Base-by-base conservation (phyloP, 768 basidiomycete species). In the Holtermanniella nyarrowii region DNA sequence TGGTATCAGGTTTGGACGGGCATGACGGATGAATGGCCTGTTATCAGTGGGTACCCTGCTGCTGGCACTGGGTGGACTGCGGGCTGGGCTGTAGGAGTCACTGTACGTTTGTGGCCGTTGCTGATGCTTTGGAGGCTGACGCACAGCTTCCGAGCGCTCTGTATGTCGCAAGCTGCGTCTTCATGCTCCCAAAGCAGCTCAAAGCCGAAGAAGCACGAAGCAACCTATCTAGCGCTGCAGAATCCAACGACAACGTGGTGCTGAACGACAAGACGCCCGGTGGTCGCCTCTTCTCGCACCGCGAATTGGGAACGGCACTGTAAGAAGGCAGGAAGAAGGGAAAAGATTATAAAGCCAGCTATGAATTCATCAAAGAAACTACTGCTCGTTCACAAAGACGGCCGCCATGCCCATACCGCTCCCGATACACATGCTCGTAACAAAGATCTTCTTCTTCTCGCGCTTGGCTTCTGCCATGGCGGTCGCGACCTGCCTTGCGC, bases 401-500 rank as follows among this genome's bases (percentile, higher is more conserved):
- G 58, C 61, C 4, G 61, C 63, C 63, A 62, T 65, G 37, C 55
- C 54, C 88, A 90, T 88, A 16, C 88, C 88, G 61, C 83, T 85
- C 20, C 89, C 89, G 48, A 76, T 67, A 60, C 81, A 82, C 81
- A 82, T 82, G 52, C 84, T 86, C 2, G 88, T 90, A 61, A 85
- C 85, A 51, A 93, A 76, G 21, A 93, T 64, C 61, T 78, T 77
- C 49, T 78, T 80, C 51, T 82, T 77, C 52, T 77, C 79, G 40
- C 88, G 76, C 60, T 79, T 81, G 31, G 89, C 77, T 66, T 91
- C 82, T 1, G 84, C 81, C 5, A 93, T 77, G n/a, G 84, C 89
- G 2, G 89, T 90, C 1, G 86, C 84, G 21, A 88, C 81, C 72
- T 90, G 88, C 24, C 89, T 82, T 22, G 83, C 76, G 26, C 89